Conservation (phyloP, 176 grass and related monocot species). For the Aegilops sharonensis region DNA sequence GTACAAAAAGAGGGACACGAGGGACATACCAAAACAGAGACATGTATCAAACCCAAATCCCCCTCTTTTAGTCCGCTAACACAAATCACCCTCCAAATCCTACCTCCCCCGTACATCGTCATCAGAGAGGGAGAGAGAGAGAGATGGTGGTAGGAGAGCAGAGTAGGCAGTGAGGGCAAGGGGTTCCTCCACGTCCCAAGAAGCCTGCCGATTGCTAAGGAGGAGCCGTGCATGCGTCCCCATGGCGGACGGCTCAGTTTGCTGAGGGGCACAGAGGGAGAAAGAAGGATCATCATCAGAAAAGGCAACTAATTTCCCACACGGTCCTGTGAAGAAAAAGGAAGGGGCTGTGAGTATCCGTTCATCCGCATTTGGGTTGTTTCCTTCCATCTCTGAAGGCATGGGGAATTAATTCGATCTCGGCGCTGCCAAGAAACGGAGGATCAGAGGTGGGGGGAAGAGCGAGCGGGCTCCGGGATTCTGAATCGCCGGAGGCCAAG, state of each 20-base stretch:
- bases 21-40: not conserved
- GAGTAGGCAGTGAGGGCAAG: slow-evolving; percentile 15
- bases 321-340: not conserved
- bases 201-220: slow-evolving; percentile 23
- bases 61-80: slow-evolving; percentile 16
- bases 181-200: slow-evolving; percentile 29
- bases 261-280: slow-evolving; percentile 1
- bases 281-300: not conserved
- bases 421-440: slow-evolving; percentile 25
- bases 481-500: slow-evolving; percentile 12
- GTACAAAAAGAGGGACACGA: slow-evolving; percentile 34
- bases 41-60: slow-evolving; percentile 17
- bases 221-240: slow-evolving; percentile 27
- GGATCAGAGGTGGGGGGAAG: slow-evolving; percentile 1
- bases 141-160: slow-evolving; percentile 25
- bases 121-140: not conserved
- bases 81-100: too few species aligned
- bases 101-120: not conserved
- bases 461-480: slow-evolving; percentile 7
- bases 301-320: slow-evolving; percentile 11
- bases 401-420: not conserved
- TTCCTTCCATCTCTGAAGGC: slow-evolving; percentile 13
- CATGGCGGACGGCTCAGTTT: slow-evolving; percentile 17
- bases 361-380: not conserved
- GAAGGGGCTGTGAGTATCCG: slow-evolving; percentile 14